A percentile compares a stretch with the other conserved stretches of the same genome.
phyloP scores from a whole-genome alignment of 2,329 filamentous ascomycete genomes.

The Sordariomycetes sp. region DNA sequence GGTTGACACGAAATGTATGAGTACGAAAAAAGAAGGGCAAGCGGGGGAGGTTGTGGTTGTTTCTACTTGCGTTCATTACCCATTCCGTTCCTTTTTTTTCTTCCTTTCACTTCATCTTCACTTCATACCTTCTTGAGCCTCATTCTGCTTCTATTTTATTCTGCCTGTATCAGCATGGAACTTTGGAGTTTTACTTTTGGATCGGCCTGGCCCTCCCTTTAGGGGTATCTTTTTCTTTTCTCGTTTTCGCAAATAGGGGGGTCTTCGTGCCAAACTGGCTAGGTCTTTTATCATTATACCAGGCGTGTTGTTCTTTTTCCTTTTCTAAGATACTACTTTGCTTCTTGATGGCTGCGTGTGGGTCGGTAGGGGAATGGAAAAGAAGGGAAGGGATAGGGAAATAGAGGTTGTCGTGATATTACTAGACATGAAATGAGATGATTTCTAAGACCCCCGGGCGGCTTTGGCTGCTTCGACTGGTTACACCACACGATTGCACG shows the following conservation, averaged over 20 bases:
- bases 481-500: no score
- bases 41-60: neutral
- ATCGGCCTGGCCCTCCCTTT: neutral
- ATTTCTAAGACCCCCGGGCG: neutral
- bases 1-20: neutral
- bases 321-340: neutral
- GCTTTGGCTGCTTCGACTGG: neutral
- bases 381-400: neutral
- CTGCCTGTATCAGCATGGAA: neutral
- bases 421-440: neutral
- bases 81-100: neutral
- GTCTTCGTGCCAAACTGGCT: neutral
- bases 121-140: neutral
- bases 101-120: neutral
- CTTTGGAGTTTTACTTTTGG: neutral
- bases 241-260: neutral
- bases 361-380: neutral
- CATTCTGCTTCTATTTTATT: neutral
- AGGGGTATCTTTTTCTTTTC: neutral
- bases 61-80: neutral
- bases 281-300: neutral
- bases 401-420: neutral
- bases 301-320: slow-evolving; percentile 3
- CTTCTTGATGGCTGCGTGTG: neutral
- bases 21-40: neutral